Base-by-base conservation (phyloP, 2,329 filamentous ascomycete genomes). In the Aureobasidium sp. region DNA sequence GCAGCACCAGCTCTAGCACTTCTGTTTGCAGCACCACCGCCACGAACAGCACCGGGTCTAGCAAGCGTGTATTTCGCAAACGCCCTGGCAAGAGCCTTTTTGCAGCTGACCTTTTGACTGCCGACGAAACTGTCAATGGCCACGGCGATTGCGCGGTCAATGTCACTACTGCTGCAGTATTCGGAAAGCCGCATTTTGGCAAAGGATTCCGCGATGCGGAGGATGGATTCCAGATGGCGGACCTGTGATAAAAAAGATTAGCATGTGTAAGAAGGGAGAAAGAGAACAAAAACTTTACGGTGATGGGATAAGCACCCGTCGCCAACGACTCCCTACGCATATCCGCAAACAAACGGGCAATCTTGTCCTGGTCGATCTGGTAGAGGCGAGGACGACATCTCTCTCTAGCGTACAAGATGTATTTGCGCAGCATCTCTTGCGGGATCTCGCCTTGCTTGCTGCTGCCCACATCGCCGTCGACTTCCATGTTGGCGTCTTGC, bases 131-230 rank as follows among this genome's bases (percentile, higher is more conserved):
- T 94, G 60, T 97, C 90, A 2, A 98, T 88, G 0, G 93, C 95
- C 6, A 98, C 93, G 12, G 90, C 89, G 64, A 98, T 98, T 55
- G 93, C 93, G 38, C 93, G 88, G 70, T 98, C 93, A 62, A 98
- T 95, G 66, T 98, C 93, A 56, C 86, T 81, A 1, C 86, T 74
- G 5, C 86, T 85, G 70, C 91, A 95, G 74, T 95, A 97, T 61
- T 98, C 93, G 0, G 88, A 93, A n/a, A 98, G 77, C 12, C 93
- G 86, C 93, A 98, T 98, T 65, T 95, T 91, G 71, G 88, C 94
- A 73, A 98, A 98, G 0, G 90, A 75, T 69, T 98, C 93, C 54
- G 84, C 85, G 65, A 95, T 95, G 65, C 93, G 88, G 74, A 98
- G 94, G 65, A 97, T 96, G 58, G 91, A 91, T 78, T 98, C 93